Conservation (phyloP, 352 stramenopile species). For the Pythium sp. region DNA sequence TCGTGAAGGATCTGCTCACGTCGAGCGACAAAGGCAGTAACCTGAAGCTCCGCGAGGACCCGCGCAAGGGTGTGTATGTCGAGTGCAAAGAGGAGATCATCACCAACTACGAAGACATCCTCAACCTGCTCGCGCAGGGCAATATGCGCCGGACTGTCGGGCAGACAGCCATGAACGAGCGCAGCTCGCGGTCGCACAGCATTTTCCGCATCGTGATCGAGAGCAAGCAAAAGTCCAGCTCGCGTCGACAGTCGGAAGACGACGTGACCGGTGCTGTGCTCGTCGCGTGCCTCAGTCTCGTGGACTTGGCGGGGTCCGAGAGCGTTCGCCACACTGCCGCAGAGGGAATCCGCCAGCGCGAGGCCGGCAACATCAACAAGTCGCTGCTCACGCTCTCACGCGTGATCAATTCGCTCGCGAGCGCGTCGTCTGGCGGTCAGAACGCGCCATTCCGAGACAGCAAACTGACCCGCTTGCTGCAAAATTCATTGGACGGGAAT, state of each 20-base stretch:
- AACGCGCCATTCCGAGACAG: conserved; percentile 86
- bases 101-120: conserved; percentile 61
- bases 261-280: conserved; percentile 81
- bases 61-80: conserved; percentile 95
- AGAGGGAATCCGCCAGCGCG: conserved; percentile 93
- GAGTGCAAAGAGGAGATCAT: conserved; percentile 95
- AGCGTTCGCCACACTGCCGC: conserved; percentile 94
- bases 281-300: conserved; percentile 95
- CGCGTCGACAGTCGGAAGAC: conserved; percentile 57
- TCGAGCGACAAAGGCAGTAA: conserved; percentile 36
- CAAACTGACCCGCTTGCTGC: conserved; percentile 91
- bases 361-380: conserved; percentile 97
- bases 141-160: conserved; percentile 65
- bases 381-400: conserved; percentile 94
- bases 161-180: conserved; percentile 79
- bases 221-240: conserved; percentile 60
- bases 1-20: conserved; percentile 95
- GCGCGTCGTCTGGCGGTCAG: conserved; percentile 20
- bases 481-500: conserved; percentile 90
- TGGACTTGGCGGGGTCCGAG: conserved; percentile 98
- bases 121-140: conserved; percentile 58
- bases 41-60: conserved; percentile 92
- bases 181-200: conserved; percentile 73
- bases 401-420: conserved; percentile 89
- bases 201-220: conserved; percentile 86